Conservation (phyloP, 2,329 filamentous ascomycete species). For the Penicillium sp. region DNA sequence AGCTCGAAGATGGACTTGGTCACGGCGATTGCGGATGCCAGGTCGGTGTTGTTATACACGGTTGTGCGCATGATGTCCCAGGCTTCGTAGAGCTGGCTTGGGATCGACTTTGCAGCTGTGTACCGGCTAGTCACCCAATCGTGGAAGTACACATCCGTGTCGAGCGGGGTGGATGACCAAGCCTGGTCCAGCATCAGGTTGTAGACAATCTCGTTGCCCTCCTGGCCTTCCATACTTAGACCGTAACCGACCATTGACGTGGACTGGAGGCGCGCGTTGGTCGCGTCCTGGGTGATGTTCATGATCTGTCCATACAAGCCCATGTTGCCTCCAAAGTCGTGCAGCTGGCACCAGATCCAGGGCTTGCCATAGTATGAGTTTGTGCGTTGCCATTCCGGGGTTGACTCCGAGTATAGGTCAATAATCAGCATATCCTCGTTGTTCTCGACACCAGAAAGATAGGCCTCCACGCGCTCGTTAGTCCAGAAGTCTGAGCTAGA, state of each 20-base stretch:
- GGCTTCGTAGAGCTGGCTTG: no score
- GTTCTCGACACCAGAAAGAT: constrained; percentile 44
- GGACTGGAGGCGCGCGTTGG: constrained; percentile 43
- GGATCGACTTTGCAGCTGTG: no score
- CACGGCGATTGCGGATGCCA: no score
- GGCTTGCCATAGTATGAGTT: constrained; percentile 49
- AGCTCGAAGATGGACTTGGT: no score
- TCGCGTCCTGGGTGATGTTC: constrained; percentile 46
- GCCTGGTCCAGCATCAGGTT: no score
- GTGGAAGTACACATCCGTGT: no score
- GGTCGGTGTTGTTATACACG: no score
- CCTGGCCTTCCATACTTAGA: no score
- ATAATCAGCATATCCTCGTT: constrained; percentile 48
- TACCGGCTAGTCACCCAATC: no score
- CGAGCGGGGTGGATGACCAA: no score
- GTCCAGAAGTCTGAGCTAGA: constrained; percentile 48
- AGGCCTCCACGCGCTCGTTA: constrained; percentile 46
- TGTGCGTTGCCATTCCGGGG: constrained; percentile 50
- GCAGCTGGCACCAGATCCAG: constrained; percentile 53
- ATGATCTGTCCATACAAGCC: constrained; percentile 49
- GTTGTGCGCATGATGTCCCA: no score
- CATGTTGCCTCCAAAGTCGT: constrained; percentile 49
- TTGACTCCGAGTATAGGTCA: constrained; percentile 48
- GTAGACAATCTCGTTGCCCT: no score
- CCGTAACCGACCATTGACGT: constrained; percentile 43